Base-by-base conservation (phyloP, 306 rosid genomes). In the Geum urbanum region DNA sequence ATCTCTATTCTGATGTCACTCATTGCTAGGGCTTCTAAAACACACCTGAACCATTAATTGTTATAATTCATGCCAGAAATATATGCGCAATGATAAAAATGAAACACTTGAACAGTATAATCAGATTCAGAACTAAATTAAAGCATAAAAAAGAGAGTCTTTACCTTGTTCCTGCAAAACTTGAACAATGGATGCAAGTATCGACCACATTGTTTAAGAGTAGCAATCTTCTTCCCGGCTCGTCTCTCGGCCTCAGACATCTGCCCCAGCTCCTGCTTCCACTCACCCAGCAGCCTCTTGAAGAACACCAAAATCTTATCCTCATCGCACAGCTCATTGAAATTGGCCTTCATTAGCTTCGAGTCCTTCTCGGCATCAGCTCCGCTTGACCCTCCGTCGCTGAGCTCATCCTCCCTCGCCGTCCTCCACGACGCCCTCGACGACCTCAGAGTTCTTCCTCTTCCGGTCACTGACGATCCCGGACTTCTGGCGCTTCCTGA, bases 91-190 rank as follows among this genome's bases (percentile, higher is more conserved):
- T 20, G 53, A 18, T 39, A 18, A 59, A 8, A 18, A 60, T 37
- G 0, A 22, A 22, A 11, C 61, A 39, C 45, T 8, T 12, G 0
- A 16, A 41, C n/a, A 73, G 9, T 3, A 53, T 40, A 47, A 10
- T 49, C 2, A 0, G 27, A 24, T 24, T 11, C 60, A 49, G 3
- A 6, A 43, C 37, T 32, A 63, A 65, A 60, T 40, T 48, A 70
- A 62, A 13, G 15, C 15, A 67, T n/a, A 13, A 1, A 14, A 7
- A 64, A 35, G 27, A 7, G 63, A 35, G 27, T 32, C 3, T 4
- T n/a, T 56, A 95, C 99, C 96, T 91, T 91, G 87, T 95, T 95
- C 92, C 99, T 84, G 18, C 97, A 91, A 66, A 95, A 95, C 82
- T 91, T 95, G 77, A 95, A 95, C 51, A 95, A 85, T 1, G 99